phyloP scores from a whole-genome alignment of 345 rosid genomes.

The Sonneratia alba region DNA sequence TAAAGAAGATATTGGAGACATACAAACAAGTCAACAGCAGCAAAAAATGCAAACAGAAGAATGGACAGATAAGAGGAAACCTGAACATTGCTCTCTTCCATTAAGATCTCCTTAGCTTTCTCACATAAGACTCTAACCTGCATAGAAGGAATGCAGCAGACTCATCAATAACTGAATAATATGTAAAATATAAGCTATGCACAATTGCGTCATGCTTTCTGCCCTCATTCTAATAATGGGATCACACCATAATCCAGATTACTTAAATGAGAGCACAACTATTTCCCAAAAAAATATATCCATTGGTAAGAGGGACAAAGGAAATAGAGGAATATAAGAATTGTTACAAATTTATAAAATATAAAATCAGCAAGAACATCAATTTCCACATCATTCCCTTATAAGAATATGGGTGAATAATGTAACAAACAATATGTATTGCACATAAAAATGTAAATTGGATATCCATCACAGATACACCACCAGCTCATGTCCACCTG shows the following conservation, averaged over 20 bases:
- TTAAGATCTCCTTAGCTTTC: slow-evolving; percentile 91
- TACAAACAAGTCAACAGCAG: not conserved
- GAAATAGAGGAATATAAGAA: not conserved
- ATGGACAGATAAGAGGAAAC: slow-evolving; percentile 17
- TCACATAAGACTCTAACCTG: slow-evolving; percentile 92
- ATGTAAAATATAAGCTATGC: no score
- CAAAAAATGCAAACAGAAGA: not conserved
- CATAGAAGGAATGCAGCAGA: slow-evolving; percentile 3
- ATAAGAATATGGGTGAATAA: not conserved
- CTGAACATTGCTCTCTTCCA: slow-evolving; percentile 99
- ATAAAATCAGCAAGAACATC: no score
- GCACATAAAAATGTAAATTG: not conserved
- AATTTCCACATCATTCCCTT: not conserved
- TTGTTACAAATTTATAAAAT: no score
- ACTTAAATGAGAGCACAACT: not conserved
- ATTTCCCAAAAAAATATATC: not conserved
- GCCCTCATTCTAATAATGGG: not conserved
- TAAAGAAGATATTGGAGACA: not conserved
- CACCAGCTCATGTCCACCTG: no score
- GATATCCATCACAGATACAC: no score
- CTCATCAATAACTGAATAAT: not conserved
- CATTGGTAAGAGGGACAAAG: no score
- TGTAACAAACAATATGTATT: not conserved
- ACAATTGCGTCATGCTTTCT: no score
- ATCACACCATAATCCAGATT: not conserved